phyloP scores from a whole-genome alignment of 2,329 filamentous ascomycete genomes.

The Claviceps sp. region DNA sequence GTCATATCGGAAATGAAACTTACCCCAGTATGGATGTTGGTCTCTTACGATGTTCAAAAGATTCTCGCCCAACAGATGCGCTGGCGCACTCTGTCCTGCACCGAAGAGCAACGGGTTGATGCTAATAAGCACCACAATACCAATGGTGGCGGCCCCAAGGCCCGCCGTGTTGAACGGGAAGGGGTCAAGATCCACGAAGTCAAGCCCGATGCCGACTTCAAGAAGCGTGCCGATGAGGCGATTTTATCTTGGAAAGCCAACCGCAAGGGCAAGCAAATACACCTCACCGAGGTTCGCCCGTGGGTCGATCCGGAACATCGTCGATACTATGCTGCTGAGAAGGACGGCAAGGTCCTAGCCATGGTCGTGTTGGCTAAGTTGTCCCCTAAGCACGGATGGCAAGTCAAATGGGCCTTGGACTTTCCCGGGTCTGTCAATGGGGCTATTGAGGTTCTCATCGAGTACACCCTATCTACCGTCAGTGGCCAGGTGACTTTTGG shows the following conservation, averaged over 20 bases:
- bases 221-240: conserved; percentile 54
- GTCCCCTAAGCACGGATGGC: conserved; percentile 70
- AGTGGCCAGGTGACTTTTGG: conserved; percentile 66
- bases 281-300: conserved; percentile 77
- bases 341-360: conserved; percentile 58
- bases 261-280: conserved; percentile 75
- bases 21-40: conserved; percentile 80
- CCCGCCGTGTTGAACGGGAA: conserved; percentile 68
- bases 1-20: conserved; percentile 55
- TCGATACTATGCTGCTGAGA: conserved; percentile 72
- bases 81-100: conserved; percentile 81
- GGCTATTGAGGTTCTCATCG: conserved; percentile 72
- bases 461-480: conserved; percentile 46
- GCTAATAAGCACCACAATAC: conserved; percentile 53
- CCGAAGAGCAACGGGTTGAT: conserved; percentile 78
- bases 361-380: conserved; percentile 77
- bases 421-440: conserved; percentile 80
- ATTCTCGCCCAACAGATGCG: conserved; percentile 67
- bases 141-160: conserved; percentile 52
- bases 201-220: conserved; percentile 55
- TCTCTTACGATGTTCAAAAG: conserved; percentile 65
- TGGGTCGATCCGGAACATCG: conserved; percentile 78
- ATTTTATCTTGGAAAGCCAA: conserved; percentile 68
- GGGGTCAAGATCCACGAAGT: conserved; percentile 70
- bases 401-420: conserved; percentile 92